These are phyloP conservation scores for Fusarium sp. DNA, from an alignment of 2,329 filamentous ascomycete genomes.

Conservation along the genomic window DNA sequence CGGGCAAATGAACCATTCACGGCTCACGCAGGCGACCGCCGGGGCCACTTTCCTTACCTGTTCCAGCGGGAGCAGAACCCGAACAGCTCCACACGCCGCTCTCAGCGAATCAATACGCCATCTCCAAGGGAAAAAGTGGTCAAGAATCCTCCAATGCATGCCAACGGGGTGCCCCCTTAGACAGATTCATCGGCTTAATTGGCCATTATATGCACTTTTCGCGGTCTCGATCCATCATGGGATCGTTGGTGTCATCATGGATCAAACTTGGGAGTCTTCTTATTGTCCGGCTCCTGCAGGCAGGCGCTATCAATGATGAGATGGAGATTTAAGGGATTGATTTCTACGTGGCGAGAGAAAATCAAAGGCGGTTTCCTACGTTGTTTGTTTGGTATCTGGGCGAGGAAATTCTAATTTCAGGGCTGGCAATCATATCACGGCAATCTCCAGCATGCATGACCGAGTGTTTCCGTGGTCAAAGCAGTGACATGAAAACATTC, in stretches of 20 bases:
- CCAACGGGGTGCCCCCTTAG: slow-evolving; percentile 25
- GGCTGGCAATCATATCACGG: background rate
- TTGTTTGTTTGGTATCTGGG: background rate
- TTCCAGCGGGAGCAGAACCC: slow-evolving; percentile 9
- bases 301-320: background rate
- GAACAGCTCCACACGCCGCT: slow-evolving; percentile 17
- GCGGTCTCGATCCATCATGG: slow-evolving; percentile 28
- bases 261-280: slow-evolving; percentile 5
- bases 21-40: slow-evolving; percentile 17
- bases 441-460: slow-evolving; percentile 4
- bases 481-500: background rate
- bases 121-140: slow-evolving; percentile 4
- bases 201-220: slow-evolving; percentile 7
- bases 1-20: slow-evolving; percentile 35
- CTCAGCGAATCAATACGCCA: slow-evolving; percentile 26
- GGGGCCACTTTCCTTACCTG: slow-evolving; percentile 27
- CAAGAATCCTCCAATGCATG: slow-evolving; percentile 22
- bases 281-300: background rate
- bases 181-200: background rate
- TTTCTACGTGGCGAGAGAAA: slow-evolving; percentile 13
- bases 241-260: slow-evolving; percentile 29
- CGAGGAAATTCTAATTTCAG: background rate
- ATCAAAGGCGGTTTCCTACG: slow-evolving; percentile 25
- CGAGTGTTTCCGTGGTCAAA: background rate
- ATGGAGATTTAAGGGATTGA: background rate